A percentile compares a stretch with the other conserved stretches of the same genome.
Conservation (phyloP, 208 protist species). For the Crithidia sp. region DNA sequence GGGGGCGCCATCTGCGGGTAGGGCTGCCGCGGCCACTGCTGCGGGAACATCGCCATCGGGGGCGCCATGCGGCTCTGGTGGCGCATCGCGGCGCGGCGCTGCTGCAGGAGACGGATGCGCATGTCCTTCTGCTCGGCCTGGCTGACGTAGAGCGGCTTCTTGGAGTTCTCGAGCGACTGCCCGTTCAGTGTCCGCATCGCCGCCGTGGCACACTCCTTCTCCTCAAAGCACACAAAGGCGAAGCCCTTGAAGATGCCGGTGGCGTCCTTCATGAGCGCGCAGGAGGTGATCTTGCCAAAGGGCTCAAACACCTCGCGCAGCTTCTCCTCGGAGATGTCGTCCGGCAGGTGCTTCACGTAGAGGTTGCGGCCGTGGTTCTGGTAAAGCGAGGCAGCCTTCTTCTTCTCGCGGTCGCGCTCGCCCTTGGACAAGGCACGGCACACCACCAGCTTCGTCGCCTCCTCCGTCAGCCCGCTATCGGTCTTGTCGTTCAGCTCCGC, state of each 20-base stretch:
- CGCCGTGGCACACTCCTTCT: slow-evolving; percentile 90
- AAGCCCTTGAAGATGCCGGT: slow-evolving; percentile 56
- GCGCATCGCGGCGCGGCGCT: slow-evolving; percentile 54
- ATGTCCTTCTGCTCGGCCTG: slow-evolving; percentile 94
- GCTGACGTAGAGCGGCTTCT: slow-evolving; percentile 95
- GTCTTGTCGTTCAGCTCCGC: slow-evolving; percentile 46
- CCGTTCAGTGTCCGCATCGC: slow-evolving; percentile 95
- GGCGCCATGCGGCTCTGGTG: slow-evolving; percentile 38
- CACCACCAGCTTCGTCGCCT: slow-evolving; percentile 33
- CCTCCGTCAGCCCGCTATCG: slow-evolving; percentile 34
- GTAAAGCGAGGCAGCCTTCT: slow-evolving; percentile 41
- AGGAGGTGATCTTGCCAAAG: slow-evolving; percentile 63
- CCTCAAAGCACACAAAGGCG: slow-evolving; percentile 90
- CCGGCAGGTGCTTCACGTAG: slow-evolving; percentile 68
- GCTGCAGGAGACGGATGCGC: slow-evolving; percentile 83
- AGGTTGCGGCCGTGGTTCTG: slow-evolving; percentile 69
- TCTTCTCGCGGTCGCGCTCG: slow-evolving; percentile 47
- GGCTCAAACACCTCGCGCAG: slow-evolving; percentile 51
- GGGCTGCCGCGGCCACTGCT: slow-evolving; percentile 37
- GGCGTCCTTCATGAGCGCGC: slow-evolving; percentile 65
- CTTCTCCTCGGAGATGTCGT: slow-evolving; percentile 50
- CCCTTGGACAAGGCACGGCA: slow-evolving; percentile 55
- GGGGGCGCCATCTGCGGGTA: slow-evolving; percentile 30
- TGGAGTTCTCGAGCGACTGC: slow-evolving; percentile 64
- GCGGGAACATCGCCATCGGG: slow-evolving; percentile 39